phyloP scores from a whole-genome alignment of 2,329 filamentous ascomycete species.

The Helicocarpus griseus region DNA sequence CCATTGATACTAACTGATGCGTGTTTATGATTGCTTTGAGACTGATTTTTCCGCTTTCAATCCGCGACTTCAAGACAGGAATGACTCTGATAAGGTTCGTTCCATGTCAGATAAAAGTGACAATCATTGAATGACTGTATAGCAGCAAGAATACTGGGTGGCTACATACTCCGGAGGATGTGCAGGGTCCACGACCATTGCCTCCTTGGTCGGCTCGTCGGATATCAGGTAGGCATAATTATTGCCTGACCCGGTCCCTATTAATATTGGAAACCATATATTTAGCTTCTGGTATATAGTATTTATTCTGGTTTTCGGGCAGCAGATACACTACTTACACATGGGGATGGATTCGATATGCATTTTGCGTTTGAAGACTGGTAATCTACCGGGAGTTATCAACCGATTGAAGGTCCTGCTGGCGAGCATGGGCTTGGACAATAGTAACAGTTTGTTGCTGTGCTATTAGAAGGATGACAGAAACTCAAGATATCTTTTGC shows the following conservation, averaged over 20 bases:
- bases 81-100: constrained; percentile 39
- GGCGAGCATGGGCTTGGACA: constrained; percentile 7
- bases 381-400: constrained; percentile 5
- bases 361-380: constrained; percentile 27
- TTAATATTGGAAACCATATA: too few relatives aligned
- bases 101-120: neutral
- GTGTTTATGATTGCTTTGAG: constrained; percentile 89
- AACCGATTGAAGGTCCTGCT: constrained; percentile 3
- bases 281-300: constrained; percentile 2
- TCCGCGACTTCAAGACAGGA: constrained; percentile 62
- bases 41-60: constrained; percentile 63
- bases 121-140: neutral
- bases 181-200: constrained; percentile 43
- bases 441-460: neutral
- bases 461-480: neutral
- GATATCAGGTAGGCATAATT: constrained; percentile 45
- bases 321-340: constrained; percentile 42
- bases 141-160: neutral
- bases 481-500: too few relatives aligned
- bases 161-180: constrained; percentile 40
- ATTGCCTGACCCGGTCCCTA: constrained; percentile 27
- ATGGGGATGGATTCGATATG: constrained; percentile 45
- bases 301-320: neutral
- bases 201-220: constrained; percentile 40
- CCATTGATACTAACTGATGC: constrained; percentile 66